A percentile compares a stretch with the other conserved stretches of the same genome.
phyloP scores from a whole-genome alignment of 208 protist genomes.

The Phytomonas serpens region DNA sequence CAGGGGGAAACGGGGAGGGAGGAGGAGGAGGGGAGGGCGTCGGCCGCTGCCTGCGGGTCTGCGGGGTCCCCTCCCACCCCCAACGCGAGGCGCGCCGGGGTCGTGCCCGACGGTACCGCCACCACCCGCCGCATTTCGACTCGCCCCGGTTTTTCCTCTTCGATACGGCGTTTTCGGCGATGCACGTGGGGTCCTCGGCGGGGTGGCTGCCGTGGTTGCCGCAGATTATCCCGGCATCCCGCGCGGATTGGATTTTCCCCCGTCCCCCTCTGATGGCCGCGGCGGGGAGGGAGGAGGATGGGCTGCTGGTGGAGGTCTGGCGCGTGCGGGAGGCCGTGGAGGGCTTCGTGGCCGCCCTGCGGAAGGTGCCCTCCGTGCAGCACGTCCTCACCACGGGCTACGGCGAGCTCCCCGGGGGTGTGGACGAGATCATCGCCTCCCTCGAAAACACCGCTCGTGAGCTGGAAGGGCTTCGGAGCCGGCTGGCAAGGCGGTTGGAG shows the following conservation, averaged over 20 bases:
- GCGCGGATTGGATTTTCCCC: conserved; percentile 24
- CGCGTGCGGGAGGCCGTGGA: conserved; percentile 22
- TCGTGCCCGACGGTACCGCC: conserved; percentile 12
- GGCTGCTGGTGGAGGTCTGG: conserved; percentile 46
- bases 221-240: conserved; percentile 30
- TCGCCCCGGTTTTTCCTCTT: conserved; percentile 48
- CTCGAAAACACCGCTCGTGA: conserved; percentile 25
- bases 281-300: conserved; percentile 16
- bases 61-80: conserved; percentile 10
- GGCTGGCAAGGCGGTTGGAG: conserved; percentile 45
- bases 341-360: conserved; percentile 24
- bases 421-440: conserved; percentile 30
- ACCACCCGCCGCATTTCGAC: conserved; percentile 50
- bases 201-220: conserved; percentile 54
- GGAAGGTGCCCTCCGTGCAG: conserved; percentile 32
- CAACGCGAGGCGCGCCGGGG: conserved; percentile 25
- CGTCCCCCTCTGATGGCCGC: conserved; percentile 28
- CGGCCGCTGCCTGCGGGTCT: not conserved
- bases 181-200: conserved; percentile 38
- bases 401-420: conserved; percentile 53
- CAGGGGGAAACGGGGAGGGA: not conserved
- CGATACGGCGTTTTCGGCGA: conserved; percentile 42
- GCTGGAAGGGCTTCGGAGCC: conserved; percentile 58
- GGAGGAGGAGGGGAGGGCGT: not conserved
- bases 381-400: conserved; percentile 41